Evolutionary conservation across 2,329 filamentous ascomycete genomes (phyloP).

Genomic region (Cladosporium sp.): DNA sequence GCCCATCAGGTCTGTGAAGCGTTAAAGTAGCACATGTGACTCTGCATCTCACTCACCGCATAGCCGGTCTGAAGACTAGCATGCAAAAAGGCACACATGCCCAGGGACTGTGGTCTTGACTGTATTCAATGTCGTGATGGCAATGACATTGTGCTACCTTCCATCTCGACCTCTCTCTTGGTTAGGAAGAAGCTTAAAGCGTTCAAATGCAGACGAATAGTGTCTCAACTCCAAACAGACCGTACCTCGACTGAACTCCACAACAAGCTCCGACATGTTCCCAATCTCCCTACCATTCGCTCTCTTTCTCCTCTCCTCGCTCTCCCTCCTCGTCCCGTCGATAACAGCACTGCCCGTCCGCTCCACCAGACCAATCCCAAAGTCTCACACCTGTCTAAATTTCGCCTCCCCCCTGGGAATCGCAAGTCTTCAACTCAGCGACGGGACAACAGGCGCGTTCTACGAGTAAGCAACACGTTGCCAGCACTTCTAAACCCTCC

Average conservation of each 20-base stretch:
- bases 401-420: background rate
- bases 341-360: background rate
- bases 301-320: too few relatives aligned
- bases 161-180: background rate
- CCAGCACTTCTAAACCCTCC: too few relatives aligned
- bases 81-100: background rate
- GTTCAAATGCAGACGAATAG: background rate
- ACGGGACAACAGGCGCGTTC: background rate
- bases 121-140: background rate
- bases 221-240: background rate
- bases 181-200: background rate
- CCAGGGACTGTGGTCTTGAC: background rate
- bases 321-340: background rate
- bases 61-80: background rate
- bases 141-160: background rate
- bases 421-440: background rate
- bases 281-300: background rate
- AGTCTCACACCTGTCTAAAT: background rate
- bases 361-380: background rate
- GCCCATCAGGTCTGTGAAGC: background rate
- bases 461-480: background rate
- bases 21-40: conserved; percentile 4
- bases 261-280: background rate
- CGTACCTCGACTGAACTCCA: background rate
- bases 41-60: conserved; percentile 5